Evolutionary conservation across 495 filamentous ascomycete genomes (phyloP), one percentile per base, ranked within the genome.

Genomic region (Podospora comata): DNA sequence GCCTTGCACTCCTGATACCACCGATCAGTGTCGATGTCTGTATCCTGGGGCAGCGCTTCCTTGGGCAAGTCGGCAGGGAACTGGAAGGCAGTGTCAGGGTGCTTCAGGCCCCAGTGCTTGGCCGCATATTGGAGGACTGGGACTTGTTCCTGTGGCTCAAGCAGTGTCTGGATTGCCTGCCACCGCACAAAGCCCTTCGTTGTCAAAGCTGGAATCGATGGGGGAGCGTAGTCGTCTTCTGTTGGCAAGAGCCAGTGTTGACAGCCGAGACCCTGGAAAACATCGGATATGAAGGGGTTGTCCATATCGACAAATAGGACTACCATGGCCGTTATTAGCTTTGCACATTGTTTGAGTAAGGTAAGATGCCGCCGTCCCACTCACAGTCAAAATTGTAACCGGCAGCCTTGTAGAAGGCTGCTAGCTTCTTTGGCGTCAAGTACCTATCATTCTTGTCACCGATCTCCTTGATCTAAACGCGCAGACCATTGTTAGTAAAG

Each of bases 191-290:
- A 99, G 27, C 95, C 95, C 70, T 86, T 87, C 0, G 85, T 82
- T 54, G 93, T 93, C 65, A 99, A 81, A 16, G 92, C 91, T 11
- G 95, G 95, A 53, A 97, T 84, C 1, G 85, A 87, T 0, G 95
- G 95, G 13, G 88, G 79, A 2, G 85, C 83, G 73, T 90, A 97
- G 59, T 90, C 88, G 70, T 94, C 86, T 15, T 82, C 79, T 20
- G 87, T 86, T 0, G 90, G 89, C 16, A 80, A 72, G 15, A 94
- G 84, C 34, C 86, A 87, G 75, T 95, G 91, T 68, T 92, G 91
- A 78, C 95, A 97, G 61, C 94, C 96, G 34, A 97, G 82, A 3
- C 90, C 92, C 73, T 92, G 91, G 80, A 96, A 99, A 65, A 98
- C 96, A 74, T 91, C 94, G 27, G 93, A 94, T 28, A 99, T 86